These are phyloP conservation scores for Lipomyces chichibuensis DNA, from an alignment of 805 yeast genomes.

Conservation along the genomic window DNA sequence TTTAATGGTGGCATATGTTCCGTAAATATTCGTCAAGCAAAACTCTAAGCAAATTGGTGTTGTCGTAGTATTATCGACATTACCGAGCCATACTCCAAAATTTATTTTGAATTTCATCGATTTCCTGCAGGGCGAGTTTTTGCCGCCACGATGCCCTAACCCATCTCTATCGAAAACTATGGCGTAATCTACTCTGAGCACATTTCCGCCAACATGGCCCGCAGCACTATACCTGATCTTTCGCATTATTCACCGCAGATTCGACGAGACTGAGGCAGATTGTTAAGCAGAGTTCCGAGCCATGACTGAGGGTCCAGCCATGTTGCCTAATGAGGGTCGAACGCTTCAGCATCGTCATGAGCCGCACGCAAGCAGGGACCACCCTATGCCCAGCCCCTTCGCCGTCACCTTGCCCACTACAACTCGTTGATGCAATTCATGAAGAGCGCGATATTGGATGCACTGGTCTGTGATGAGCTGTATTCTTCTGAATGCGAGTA, in stretches of 20 bases:
- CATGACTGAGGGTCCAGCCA: neutral
- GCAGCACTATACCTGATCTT: neutral
- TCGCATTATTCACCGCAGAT: neutral
- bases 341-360: neutral
- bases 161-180: too few relatives aligned
- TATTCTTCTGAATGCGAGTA: too few relatives aligned
- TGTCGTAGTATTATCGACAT: neutral
- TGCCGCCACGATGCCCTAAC: too few relatives aligned
- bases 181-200: too few relatives aligned
- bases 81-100: neutral
- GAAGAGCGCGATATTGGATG: neutral
- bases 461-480: too few relatives aligned
- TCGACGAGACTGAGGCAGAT: neutral
- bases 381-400: neutral
- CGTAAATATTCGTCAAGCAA: neutral
- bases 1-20: conserved; percentile 52
- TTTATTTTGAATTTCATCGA: too few relatives aligned
- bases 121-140: too few relatives aligned
- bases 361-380: neutral
- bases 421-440: neutral
- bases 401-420: neutral
- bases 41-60: neutral
- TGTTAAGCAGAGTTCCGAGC: neutral
- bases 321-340: neutral
- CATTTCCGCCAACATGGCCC: neutral